Percentiles rank a stretch among this genome's conserved stretches.
These are phyloP conservation scores for Rhododendron henanense DNA, from an alignment of 148 eudicot species.

Conservation along the genomic window DNA sequence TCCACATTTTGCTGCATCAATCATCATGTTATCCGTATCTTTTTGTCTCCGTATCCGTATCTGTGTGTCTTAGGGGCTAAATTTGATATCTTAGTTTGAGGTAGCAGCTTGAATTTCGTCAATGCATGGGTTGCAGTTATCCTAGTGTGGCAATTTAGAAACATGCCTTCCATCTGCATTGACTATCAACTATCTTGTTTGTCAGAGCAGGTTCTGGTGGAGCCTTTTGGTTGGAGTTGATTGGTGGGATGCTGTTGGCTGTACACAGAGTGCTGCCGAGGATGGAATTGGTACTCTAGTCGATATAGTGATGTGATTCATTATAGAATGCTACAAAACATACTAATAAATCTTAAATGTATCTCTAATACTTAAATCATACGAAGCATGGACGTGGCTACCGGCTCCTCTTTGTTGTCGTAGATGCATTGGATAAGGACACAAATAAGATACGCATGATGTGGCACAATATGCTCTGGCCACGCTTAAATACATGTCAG, in stretches of 20 bases:
- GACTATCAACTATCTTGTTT: conserved; percentile 6
- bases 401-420: neutral
- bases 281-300: conserved; percentile 75
- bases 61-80: neutral
- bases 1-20: neutral
- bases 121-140: neutral
- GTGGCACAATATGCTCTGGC: neutral
- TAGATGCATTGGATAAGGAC: neutral
- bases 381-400: neutral
- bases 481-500: neutral
- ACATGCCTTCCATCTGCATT: neutral
- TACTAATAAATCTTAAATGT: neutral
- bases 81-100: neutral
- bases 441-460: neutral
- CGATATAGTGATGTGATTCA: neutral
- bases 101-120: neutral
- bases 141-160: neutral
- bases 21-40: neutral
- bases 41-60: neutral
- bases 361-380: neutral
- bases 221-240: conserved; percentile 97
- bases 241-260: conserved; percentile 99
- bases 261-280: conserved; percentile 99
- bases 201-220: conserved; percentile 90
- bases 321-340: neutral